phyloP scores from a whole-genome alignment of 305 asterid genomes.

The Fraxinus velutina region DNA sequence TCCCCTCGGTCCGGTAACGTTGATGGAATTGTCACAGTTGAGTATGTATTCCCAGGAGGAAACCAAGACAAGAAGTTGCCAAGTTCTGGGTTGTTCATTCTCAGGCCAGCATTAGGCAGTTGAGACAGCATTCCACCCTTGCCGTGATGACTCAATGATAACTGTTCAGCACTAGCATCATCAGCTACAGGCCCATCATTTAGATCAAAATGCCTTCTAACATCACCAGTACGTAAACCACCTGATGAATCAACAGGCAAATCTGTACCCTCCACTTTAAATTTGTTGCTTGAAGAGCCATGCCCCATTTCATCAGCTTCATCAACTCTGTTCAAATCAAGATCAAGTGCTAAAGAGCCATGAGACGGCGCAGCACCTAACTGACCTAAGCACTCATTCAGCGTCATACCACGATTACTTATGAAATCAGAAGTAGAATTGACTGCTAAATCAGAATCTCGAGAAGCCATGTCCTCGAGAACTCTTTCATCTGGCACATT shows the following conservation, averaged over 20 bases:
- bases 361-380: conserved; percentile 29
- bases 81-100: conserved; percentile 26
- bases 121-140: conserved; percentile 22
- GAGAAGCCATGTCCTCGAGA: conserved; percentile 52
- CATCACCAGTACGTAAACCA: conserved; percentile 23
- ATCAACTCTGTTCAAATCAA: conserved; percentile 41
- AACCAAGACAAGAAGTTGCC: conserved; percentile 46
- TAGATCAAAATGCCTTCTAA: conserved; percentile 40
- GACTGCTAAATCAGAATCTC: conserved; percentile 34
- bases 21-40: conserved; percentile 44
- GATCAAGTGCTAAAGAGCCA: conserved; percentile 41
- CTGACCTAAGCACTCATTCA: conserved; percentile 25
- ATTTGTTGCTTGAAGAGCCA: conserved; percentile 25
- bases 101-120: conserved; percentile 25
- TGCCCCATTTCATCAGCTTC: conserved; percentile 33
- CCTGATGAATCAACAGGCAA: conserved; percentile 15
- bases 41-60: conserved; percentile 41
- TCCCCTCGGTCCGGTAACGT: conserved; percentile 45
- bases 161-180: conserved; percentile 24
- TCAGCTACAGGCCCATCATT: conserved; percentile 37
- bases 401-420: conserved; percentile 19
- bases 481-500: conserved; percentile 70
- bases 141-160: conserved; percentile 20
- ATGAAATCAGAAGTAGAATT: conserved; percentile 24
- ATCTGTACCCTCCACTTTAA: conserved; percentile 6